Evolutionary conservation across 1,139 yeast genomes (phyloP).

Genomic region (Suhomyces terraborum): DNA sequence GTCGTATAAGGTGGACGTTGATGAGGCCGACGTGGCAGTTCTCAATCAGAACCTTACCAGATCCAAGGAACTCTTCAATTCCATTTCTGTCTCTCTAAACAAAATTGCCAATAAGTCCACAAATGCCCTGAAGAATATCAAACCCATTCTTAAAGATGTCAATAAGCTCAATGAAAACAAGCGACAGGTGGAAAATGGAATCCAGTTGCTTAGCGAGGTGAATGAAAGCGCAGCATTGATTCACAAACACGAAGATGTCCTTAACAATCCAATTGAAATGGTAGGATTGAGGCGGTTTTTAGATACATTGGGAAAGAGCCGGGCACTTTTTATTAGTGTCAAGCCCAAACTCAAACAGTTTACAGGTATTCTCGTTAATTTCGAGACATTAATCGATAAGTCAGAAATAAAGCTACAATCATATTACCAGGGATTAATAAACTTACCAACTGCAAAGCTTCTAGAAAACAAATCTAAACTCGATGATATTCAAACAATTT

Average conservation of each 20-base stretch:
- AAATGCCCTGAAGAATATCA: conserved; percentile 63
- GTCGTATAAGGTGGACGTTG: conserved; percentile 52
- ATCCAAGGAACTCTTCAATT: conserved; percentile 57
- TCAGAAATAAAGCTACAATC: conserved; percentile 46
- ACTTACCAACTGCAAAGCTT: conserved; percentile 15
- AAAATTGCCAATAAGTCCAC: conserved; percentile 59
- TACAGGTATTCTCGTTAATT: conserved; percentile 50
- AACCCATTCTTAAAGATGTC: conserved; percentile 71
- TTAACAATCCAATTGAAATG: conserved; percentile 41
- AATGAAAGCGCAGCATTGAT: conserved; percentile 65
- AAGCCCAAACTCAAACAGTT: conserved; percentile 45
- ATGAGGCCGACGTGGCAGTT: conserved; percentile 84
- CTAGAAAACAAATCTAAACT: conserved; percentile 19
- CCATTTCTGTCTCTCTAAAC: conserved; percentile 57
- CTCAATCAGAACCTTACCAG: conserved; percentile 70
- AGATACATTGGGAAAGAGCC: conserved; percentile 38
- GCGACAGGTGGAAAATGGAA: conserved; percentile 60
- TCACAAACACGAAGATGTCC: conserved; percentile 50
- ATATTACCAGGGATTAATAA: conserved; percentile 30
- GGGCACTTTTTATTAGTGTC: conserved; percentile 37
- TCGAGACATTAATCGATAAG: conserved; percentile 48
- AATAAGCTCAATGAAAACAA: conserved; percentile 57
- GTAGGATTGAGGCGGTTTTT: conserved; percentile 44
- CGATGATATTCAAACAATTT: conserved; percentile 33
- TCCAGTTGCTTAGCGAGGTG: conserved; percentile 62